These are phyloP conservation scores for Cladochytrium replicatum DNA, from an alignment of 192 early-diverging fungal genomes.

Conservation along the genomic window DNA sequence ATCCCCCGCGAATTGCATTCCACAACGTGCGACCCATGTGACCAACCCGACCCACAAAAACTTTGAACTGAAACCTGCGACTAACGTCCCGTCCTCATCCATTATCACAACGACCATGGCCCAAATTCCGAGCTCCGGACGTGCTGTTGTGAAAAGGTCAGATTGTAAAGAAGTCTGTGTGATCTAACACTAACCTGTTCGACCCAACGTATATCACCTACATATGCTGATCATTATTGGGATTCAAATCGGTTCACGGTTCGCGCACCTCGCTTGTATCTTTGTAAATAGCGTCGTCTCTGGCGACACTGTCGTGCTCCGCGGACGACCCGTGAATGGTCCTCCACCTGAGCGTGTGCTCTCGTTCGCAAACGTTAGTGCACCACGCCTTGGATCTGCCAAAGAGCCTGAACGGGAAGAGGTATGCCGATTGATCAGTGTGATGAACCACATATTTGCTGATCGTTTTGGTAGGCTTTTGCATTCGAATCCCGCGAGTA, in stretches of 20 bases:
- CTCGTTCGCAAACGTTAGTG: conserved; percentile 66
- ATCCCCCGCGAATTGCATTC: too few relatives aligned
- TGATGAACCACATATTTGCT: not conserved
- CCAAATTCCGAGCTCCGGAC: too few relatives aligned
- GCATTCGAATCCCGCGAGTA: conserved; percentile 85
- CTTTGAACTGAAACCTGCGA: too few relatives aligned
- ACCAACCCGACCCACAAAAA: too few relatives aligned
- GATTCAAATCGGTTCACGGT: too few relatives aligned
- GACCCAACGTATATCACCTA: too few relatives aligned
- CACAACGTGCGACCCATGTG: too few relatives aligned
- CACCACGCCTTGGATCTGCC: conserved; percentile 69
- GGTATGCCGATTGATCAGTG: conserved; percentile 30
- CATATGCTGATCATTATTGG: conserved; percentile 14
- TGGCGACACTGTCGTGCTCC: conserved; percentile 84
- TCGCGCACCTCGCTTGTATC: conserved; percentile 41
- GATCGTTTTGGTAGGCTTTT: conserved; percentile 42
- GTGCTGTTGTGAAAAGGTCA: too few relatives aligned
- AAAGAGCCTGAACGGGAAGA: conserved; percentile 79
- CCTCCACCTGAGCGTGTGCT: conserved; percentile 82
- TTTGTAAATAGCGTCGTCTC: conserved; percentile 82
- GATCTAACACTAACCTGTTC: too few relatives aligned
- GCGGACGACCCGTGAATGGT: conserved; percentile 66
- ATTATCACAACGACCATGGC: too few relatives aligned
- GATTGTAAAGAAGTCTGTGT: too few relatives aligned
- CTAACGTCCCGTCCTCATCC: too few relatives aligned